These are phyloP conservation scores for Fraxinus dipetala DNA, from an alignment of 305 asterid genomes.

Conservation along the genomic window DNA sequence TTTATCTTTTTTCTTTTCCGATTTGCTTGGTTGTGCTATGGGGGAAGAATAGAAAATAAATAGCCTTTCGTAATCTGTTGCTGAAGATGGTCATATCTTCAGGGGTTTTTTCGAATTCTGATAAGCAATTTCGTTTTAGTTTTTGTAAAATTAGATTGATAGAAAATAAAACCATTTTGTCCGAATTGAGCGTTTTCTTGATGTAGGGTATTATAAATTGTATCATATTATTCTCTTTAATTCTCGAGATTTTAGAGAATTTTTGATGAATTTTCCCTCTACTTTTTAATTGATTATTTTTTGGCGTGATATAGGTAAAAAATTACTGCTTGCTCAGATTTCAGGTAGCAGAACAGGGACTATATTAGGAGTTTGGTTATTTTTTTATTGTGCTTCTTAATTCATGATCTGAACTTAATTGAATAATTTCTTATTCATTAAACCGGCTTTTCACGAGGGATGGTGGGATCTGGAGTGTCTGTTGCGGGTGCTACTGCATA, in stretches of 20 bases:
- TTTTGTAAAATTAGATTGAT: neutral
- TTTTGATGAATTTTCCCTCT: neutral
- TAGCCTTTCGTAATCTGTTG: neutral
- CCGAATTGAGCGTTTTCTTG: neutral
- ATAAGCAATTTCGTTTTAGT: neutral
- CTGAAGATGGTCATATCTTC: neutral
- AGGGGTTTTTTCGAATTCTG: neutral
- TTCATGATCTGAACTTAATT: conserved; percentile 6
- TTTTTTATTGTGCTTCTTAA: neutral
- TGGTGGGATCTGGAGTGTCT: neutral
- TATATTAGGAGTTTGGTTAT: neutral
- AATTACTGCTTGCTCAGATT: neutral
- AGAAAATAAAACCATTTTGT: neutral
- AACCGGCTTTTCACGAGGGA: neutral
- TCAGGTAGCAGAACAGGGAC: neutral
- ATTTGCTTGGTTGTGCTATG: neutral
- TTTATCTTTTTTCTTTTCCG: neutral
- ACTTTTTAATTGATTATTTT: neutral
- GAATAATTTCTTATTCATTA: neutral
- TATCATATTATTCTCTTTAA: neutral
- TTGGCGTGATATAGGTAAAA: neutral
- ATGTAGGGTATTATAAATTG: neutral
- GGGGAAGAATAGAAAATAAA: neutral
- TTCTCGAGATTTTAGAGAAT: neutral
- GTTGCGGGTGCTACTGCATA: neutral